Evolutionary conservation across 139 green algal genomes (phyloP).

Genomic region (Chlorella vulgaris): DNA sequence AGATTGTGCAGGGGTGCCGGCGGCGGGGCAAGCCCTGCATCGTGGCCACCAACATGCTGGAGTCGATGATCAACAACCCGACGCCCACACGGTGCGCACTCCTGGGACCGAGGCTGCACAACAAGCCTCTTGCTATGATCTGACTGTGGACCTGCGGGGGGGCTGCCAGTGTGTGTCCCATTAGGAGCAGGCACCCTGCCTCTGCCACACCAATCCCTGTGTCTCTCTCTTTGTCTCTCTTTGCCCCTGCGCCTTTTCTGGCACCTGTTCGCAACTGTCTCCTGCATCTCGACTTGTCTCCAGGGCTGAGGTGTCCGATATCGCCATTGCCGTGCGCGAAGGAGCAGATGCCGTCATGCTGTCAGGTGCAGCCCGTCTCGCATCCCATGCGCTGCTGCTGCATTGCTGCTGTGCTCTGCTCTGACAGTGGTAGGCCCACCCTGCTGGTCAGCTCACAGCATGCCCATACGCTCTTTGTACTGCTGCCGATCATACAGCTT

Average conservation of each 20-base stretch:
- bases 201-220: too few species aligned
- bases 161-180: too few species aligned
- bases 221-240: too few species aligned
- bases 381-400: background rate
- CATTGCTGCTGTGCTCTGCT: background rate
- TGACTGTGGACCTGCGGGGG: background rate
- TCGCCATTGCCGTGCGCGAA: slow-evolving; percentile 74
- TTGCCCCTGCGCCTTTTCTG: background rate
- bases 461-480: background rate
- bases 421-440: background rate
- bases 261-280: background rate
- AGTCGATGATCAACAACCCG: slow-evolving; percentile 82
- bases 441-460: background rate
- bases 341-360: slow-evolving; percentile 79
- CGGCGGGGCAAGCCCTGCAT: slow-evolving; percentile 79
- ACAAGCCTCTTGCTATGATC: background rate
- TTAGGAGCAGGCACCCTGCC: too few species aligned
- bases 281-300: background rate
- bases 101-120: background rate
- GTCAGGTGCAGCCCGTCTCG: slow-evolving; percentile 59
- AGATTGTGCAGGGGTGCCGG: slow-evolving; percentile 75
- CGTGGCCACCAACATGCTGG: slow-evolving; percentile 86
- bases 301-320: slow-evolving; percentile 73
- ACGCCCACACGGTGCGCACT: slow-evolving; percentile 71
- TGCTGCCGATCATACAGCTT: too few species aligned